Base-by-base conservation (phyloP, 2,329 filamentous ascomycete species). In the Trichoderma sp. region DNA sequence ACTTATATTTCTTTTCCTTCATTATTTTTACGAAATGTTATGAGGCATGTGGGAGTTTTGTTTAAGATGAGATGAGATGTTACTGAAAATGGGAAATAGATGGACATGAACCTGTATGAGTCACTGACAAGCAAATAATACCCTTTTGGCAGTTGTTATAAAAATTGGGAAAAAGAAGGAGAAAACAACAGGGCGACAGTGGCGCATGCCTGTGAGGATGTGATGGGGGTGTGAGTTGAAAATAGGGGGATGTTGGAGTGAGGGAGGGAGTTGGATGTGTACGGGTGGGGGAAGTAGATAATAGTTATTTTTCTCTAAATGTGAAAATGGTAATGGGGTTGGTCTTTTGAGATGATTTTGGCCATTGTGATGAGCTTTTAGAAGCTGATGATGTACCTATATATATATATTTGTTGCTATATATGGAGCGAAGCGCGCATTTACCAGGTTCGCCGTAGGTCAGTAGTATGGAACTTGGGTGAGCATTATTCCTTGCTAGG, bases 71-170 rank as follows among this genome's bases (percentile, higher is more conserved):
- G 33, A 27, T 50, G 68, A 16, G 38, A 66, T 45, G 63, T 45
- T 21, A 62, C 35, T 60, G 33, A 71, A 60, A 60, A 71, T 71
- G 67, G 67, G 67, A 31, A 45, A 71, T 31, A 62, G 33, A 71
- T 62, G 56, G 67, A 63, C 50, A 69, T 71, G 68, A 63, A 50
- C 31, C 35, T n/a, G 18, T 45, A 63, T 35, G 59, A 71, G 33
- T 63, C 50, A 62, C 33, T 27, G 35, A 71, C 24, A 71, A 71
- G 59, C 59, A 71, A 71, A 62, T 71, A 71, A 71, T 71, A 71
- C 67, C 67, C 66, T 29, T 71, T 62, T 71, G 67, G 67, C 67
- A 71, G 67, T 29, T 62, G 24, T 71, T 69, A 24, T 24, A 14
- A 56, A 53, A 24, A 56, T 35, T 12, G 63, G 24, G 4, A 29